These are phyloP conservation scores for Chalara sp. DNA, from an alignment of 2,329 filamentous ascomycete genomes.

Conservation along the genomic window DNA sequence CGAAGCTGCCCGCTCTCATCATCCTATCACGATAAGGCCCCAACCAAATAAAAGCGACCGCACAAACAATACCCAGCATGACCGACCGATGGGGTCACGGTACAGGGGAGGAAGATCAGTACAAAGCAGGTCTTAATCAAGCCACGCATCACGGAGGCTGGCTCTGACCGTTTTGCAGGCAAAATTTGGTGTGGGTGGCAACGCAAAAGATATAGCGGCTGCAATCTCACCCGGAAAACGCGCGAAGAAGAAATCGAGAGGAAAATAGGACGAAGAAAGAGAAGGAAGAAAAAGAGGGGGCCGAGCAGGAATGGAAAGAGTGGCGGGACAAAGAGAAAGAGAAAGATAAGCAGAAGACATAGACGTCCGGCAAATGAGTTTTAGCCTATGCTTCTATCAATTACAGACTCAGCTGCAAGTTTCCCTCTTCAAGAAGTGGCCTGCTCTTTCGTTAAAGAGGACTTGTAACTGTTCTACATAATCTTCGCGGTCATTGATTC, in stretches of 20 bases:
- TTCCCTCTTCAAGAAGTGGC: constrained; percentile 9
- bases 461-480: constrained; percentile 11
- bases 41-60: too few relatives aligned
- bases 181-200: constrained; percentile 13
- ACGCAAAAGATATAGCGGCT: constrained; percentile 8
- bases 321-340: constrained; percentile 11
- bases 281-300: constrained; percentile 11
- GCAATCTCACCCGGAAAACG: constrained; percentile 13
- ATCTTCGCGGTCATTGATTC: constrained; percentile 10
- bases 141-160: not conserved
- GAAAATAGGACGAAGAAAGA: constrained; percentile 10
- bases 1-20: not conserved
- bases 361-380: constrained; percentile 5
- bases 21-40: too few relatives aligned
- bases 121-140: constrained; percentile 1
- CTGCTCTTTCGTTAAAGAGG: constrained; percentile 10
- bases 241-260: constrained; percentile 12
- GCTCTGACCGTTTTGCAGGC: constrained; percentile 14
- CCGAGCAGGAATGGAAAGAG: constrained; percentile 13
- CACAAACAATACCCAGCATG: too few relatives aligned
- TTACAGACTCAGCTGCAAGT: constrained; percentile 2
- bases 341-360: constrained; percentile 9
- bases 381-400: constrained; percentile 1
- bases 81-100: not conserved
- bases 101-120: constrained; percentile 5